These are phyloP conservation scores for Coniella vitis DNA, from an alignment of 2,329 filamentous ascomycete species.

Conservation along the genomic window DNA sequence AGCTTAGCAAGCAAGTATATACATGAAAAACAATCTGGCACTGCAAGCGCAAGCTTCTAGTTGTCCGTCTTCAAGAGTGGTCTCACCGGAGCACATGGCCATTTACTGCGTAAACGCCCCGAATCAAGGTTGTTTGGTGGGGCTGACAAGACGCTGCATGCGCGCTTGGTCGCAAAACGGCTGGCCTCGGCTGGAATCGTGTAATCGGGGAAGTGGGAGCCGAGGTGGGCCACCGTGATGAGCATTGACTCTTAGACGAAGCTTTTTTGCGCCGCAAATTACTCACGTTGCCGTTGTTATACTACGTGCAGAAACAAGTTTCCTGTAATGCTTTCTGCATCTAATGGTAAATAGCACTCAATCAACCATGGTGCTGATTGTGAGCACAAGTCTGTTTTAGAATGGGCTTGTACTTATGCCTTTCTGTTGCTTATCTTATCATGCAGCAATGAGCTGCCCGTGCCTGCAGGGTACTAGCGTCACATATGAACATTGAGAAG, in stretches of 20 bases:
- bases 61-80: not conserved
- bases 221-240: no score
- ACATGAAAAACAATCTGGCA: not conserved
- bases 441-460: no score
- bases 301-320: no score
- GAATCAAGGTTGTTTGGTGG: not conserved
- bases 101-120: not conserved
- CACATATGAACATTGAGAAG: not conserved
- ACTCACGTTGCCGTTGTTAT: no score
- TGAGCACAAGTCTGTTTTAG: no score
- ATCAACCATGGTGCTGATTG: not conserved
- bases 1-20: not conserved
- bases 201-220: slow-evolving; percentile 1
- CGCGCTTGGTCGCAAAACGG: not conserved
- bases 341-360: not conserved
- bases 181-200: not conserved
- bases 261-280: no score
- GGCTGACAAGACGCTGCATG: not conserved
- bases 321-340: not conserved
- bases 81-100: not conserved
- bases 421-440: not conserved
- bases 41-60: not conserved
- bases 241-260: not conserved
- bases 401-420: no score
- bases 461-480: not conserved